phyloP scores from a whole-genome alignment of 306 rosid species.

The Parietaria judaica region DNA sequence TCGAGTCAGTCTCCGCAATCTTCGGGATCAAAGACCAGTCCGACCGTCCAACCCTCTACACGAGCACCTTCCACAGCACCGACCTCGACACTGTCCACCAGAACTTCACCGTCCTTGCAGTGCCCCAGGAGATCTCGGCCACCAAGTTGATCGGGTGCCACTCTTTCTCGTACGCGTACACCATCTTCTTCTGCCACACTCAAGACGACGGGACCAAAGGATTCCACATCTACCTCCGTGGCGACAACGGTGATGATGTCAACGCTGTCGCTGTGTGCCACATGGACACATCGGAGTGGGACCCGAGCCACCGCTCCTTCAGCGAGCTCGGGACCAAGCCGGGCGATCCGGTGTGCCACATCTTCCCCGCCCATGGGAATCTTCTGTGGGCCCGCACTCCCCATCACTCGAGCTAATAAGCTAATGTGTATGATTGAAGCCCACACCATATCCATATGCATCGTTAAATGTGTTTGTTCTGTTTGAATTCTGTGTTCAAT shows the following conservation, averaged over 20 bases:
- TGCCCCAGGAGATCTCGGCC: conserved; percentile 31
- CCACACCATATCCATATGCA: no score
- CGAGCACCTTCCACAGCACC: conserved; percentile 35
- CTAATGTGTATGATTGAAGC: no score
- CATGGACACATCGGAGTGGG: conserved; percentile 72
- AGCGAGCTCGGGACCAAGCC: conserved; percentile 39
- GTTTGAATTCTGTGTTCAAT: no score
- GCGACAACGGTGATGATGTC: conserved; percentile 61
- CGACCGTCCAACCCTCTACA: conserved; percentile 15
- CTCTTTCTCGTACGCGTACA: conserved; percentile 63
- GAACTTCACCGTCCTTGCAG: conserved; percentile 47
- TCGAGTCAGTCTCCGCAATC: conserved; percentile 35
- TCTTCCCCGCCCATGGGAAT: conserved; percentile 66
- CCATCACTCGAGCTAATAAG: no score
- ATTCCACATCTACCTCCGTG: conserved; percentile 28
- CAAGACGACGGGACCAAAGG: conserved; percentile 43
- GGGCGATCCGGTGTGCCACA: conserved; percentile 69
- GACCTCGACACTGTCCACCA: conserved; percentile 43
- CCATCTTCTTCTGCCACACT: conserved; percentile 54
- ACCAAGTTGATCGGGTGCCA: conserved; percentile 74
- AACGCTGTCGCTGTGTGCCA: conserved; percentile 65
- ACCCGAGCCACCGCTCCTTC: conserved; percentile 49
- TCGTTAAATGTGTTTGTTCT: no score
- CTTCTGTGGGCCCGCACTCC: conserved; percentile 33
- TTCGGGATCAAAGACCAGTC: conserved; percentile 22